phyloP scores from a whole-genome alignment of 495 filamentous ascomycete species.

The Parmelia sp. region DNA sequence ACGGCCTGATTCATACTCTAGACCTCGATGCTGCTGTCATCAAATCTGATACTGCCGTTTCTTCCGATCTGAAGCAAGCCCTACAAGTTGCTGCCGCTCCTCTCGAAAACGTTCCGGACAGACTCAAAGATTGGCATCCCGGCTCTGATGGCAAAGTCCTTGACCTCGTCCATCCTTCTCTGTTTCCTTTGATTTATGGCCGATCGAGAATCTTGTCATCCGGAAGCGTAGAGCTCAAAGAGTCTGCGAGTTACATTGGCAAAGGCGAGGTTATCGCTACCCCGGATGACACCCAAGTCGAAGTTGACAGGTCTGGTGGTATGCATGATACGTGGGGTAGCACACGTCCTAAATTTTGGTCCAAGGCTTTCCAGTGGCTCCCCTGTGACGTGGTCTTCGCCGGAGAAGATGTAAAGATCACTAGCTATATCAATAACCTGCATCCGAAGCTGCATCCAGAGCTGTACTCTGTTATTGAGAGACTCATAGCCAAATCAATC shows the following conservation, averaged over 20 bases:
- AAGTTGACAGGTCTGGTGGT: constrained; percentile 3
- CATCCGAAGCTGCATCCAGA: constrained; percentile 41
- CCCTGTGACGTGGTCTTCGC: constrained; percentile 48
- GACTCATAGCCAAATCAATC: constrained; percentile 43
- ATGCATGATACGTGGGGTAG: background rate
- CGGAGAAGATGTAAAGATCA: constrained; percentile 30
- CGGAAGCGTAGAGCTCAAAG: constrained; percentile 35
- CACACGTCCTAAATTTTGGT: constrained; percentile 16
- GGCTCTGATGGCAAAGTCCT: constrained; percentile 49
- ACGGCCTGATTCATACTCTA: constrained; percentile 31
- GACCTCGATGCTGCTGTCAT: constrained; percentile 32
- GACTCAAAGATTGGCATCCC: constrained; percentile 54
- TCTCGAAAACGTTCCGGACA: constrained; percentile 42
- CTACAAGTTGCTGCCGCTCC: constrained; percentile 29
- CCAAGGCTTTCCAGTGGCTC: constrained; percentile 51
- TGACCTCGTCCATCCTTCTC: constrained; percentile 55
- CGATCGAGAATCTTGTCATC: constrained; percentile 41
- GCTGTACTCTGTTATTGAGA: constrained; percentile 49
- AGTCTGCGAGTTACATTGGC: constrained; percentile 37
- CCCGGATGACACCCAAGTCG: constrained; percentile 16
- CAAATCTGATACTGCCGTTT: constrained; percentile 36
- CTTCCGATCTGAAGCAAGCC: constrained; percentile 25
- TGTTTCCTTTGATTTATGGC: constrained; percentile 55
- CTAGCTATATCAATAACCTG: constrained; percentile 56
- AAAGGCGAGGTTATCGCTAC: constrained; percentile 32